Percentiles rank a stretch among this genome's conserved stretches.
phyloP scores from a whole-genome alignment of 495 filamentous ascomycete species.

The Xylona heveae region DNA sequence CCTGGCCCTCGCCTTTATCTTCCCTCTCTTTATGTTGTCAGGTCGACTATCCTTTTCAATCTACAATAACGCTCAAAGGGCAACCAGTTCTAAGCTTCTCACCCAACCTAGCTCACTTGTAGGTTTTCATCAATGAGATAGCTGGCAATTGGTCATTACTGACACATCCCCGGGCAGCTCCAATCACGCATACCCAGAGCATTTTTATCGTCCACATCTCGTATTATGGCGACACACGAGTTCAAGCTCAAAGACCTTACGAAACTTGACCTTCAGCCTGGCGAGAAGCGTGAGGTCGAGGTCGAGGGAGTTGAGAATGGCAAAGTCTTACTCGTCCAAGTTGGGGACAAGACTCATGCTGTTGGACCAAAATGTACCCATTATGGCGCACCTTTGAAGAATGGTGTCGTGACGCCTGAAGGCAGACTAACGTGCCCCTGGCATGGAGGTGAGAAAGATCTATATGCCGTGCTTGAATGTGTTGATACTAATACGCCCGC shows the following conservation, averaged over 20 bases:
- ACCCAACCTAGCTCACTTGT: too few species aligned
- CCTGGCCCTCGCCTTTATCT: background rate
- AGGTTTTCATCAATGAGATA: too few species aligned
- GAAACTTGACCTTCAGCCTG: constrained; percentile 46
- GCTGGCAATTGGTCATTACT: too few species aligned
- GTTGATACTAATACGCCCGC: constrained; percentile 7
- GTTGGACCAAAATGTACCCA: constrained; percentile 80
- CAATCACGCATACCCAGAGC: too few species aligned
- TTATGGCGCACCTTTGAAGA: constrained; percentile 73
- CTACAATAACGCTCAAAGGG: too few species aligned
- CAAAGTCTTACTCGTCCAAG: constrained; percentile 69
- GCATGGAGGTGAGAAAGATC: constrained; percentile 53
- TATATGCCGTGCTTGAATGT: background rate
- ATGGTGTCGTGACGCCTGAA: constrained; percentile 60
- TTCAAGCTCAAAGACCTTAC: constrained; percentile 71
- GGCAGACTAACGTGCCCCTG: constrained; percentile 82
- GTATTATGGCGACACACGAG: constrained; percentile 42
- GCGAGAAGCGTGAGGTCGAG: constrained; percentile 73
- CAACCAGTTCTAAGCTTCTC: too few species aligned
- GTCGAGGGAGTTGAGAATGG: constrained; percentile 70
- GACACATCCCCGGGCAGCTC: too few species aligned
- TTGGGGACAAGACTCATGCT: constrained; percentile 52
- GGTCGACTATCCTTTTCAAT: background rate
- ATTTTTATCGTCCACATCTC: too few species aligned
- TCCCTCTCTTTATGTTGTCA: background rate